Conservation (phyloP, 176 grass and related monocot genomes). For the Tillandsia fasciculata region DNA sequence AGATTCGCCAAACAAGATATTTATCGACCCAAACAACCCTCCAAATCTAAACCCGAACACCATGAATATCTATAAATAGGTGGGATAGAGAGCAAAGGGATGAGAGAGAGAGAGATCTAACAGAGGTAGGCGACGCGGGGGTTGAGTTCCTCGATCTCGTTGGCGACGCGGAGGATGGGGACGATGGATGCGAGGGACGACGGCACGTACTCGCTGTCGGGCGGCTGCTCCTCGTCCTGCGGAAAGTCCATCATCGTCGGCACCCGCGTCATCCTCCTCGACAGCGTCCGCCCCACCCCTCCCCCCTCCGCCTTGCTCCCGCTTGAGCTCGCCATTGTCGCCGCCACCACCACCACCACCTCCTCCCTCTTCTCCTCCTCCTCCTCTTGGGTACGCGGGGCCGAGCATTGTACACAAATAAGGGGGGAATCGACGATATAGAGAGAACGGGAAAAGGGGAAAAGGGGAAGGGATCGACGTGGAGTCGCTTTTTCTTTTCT, state of each 20-base stretch:
- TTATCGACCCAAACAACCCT: too few species aligned
- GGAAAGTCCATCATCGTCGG: conserved; percentile 5
- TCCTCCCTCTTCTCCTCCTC: neutral
- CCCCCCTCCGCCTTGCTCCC: neutral
- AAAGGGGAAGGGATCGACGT: neutral
- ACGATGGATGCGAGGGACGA: conserved; percentile 60
- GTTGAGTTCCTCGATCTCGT: conserved; percentile 73
- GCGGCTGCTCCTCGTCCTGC: conserved; percentile 5
- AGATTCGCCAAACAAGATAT: too few species aligned
- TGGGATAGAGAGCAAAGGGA: too few species aligned
- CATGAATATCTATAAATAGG: neutral
- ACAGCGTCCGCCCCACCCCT: conserved; percentile 13
- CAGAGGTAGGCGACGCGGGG: conserved; percentile 85
- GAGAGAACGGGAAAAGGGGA: too few species aligned
- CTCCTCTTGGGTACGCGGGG: neutral
- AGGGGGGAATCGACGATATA: too few species aligned
- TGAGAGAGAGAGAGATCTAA: conserved; percentile 15
- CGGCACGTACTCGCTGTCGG: conserved; percentile 81
- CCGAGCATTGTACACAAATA: too few species aligned
- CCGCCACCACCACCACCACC: neutral
- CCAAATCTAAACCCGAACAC: neutral
- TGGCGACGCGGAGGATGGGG: conserved; percentile 87
- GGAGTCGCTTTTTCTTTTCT: neutral
- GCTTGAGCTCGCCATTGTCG: conserved; percentile 26
- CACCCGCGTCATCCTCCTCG: conserved; percentile 20